These are phyloP conservation scores for Pisolithus microcarpus DNA, from an alignment of 768 basidiomycete species.

Conservation along the genomic window DNA sequence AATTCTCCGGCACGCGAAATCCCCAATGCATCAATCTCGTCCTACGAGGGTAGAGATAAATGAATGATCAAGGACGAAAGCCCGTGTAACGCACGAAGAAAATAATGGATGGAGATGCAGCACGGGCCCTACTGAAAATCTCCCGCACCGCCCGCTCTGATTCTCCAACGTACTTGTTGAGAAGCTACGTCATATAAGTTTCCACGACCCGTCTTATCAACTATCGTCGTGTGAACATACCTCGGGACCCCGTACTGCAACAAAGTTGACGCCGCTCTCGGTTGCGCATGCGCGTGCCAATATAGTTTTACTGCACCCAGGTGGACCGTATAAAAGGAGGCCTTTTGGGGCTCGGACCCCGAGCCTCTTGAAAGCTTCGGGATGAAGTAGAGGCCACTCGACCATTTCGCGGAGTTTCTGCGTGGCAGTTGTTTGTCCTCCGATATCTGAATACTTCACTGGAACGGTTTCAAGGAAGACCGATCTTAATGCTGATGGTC, in stretches of 20 bases:
- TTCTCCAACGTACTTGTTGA: constrained; percentile 97
- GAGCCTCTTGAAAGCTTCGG: constrained; percentile 77
- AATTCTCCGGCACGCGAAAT: constrained; percentile 56
- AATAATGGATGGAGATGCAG: constrained; percentile 89
- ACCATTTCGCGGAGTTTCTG: constrained; percentile 85
- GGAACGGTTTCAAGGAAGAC: constrained; percentile 83
- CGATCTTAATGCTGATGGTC: constrained; percentile 92
- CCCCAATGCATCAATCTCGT: constrained; percentile 94
- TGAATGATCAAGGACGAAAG: not conserved
- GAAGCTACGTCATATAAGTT: constrained; percentile 46
- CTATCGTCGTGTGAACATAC: constrained; percentile 34
- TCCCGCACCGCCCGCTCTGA: constrained; percentile 93
- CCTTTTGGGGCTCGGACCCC: constrained; percentile 88
- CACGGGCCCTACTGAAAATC: constrained; percentile 90
- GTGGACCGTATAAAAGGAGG: constrained; percentile 88
- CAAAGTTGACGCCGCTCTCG: constrained; percentile 91
- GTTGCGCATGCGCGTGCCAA: constrained; percentile 87
- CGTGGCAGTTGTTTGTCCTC: constrained; percentile 76
- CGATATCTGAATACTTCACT: constrained; percentile 81
- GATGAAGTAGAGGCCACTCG: constrained; percentile 91
- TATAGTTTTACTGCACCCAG: constrained; percentile 96
- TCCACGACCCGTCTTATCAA: not conserved
- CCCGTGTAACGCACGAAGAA: constrained; percentile 68
- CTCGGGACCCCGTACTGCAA: constrained; percentile 97
- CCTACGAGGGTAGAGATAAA: constrained; percentile 41